Evolutionary conservation across 2,329 filamentous ascomycete genomes (phyloP), one percentile per base, ranked within the genome.

Genomic region (Talaromyces albobiverticillius): DNA sequence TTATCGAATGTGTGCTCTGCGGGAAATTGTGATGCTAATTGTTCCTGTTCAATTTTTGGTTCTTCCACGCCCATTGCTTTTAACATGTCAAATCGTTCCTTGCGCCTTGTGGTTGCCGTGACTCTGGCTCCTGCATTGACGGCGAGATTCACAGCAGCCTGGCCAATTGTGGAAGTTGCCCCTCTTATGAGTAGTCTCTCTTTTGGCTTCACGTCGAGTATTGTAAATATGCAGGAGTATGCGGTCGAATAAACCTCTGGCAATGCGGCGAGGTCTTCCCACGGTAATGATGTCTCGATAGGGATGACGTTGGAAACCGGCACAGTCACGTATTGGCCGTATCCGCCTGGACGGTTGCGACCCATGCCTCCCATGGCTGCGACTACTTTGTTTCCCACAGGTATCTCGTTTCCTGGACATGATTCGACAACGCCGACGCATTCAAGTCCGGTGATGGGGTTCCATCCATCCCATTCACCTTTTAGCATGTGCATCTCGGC

Each of bases 401-500:
- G 45, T 23, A 76, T 61, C 38, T 71, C 63, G 22, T 63, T 64
- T 9, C 61, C 64, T 1, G 71, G 72, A 55, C 69, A 74, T 20
- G 60, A 60, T 13, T 61, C 66, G 8, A 77, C 65, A 14, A 63
- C 64, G n/a, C 76, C 76, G 49, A 76, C 74, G 57, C 74, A 77
- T 53, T 75, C 72, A 23, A 75, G 61, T 18, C 72, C 72, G 22
- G 60, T 69, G 47, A 75, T 70, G 7, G 68, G 69, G 29, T 49
- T 54, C 59, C 59, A 59, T 22, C 59, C 57, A 8, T 47, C 57
- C 57, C 57, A 59, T 67, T 71, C 73, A 11, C 74, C 74, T 40
- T 65, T 68, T 20, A 74, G 70, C 73, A 77, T 76, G 59, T 76
- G 71, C 67, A 75, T 74, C 59, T 77, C 74, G 8, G 74, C 75